These are phyloP conservation scores for Ustilago curta DNA, from an alignment of 1,284 basidiomycete species.

Conservation along the genomic window DNA sequence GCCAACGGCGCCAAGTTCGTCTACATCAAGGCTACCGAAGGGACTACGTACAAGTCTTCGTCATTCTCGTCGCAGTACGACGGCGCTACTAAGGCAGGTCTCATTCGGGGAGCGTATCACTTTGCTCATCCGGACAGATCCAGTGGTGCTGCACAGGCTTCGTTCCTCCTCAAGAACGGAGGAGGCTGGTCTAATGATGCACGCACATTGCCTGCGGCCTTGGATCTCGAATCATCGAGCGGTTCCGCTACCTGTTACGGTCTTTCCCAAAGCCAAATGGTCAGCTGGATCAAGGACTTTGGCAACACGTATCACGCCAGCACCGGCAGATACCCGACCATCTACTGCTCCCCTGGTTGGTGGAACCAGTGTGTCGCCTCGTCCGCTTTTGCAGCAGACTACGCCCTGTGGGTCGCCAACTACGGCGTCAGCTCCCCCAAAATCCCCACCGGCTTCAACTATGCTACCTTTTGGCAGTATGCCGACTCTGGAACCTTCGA, in stretches of 20 bases:
- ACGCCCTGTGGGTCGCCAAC: slow-evolving; percentile 75
- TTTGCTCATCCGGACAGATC: slow-evolving; percentile 73
- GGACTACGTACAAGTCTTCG: slow-evolving; percentile 71
- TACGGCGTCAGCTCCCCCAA: slow-evolving; percentile 69
- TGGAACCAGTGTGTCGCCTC: slow-evolving; percentile 77
- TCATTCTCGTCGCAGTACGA: slow-evolving; percentile 74
- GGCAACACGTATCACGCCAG: slow-evolving; percentile 74
- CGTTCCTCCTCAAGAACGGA: slow-evolving; percentile 76
- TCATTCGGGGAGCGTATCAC: slow-evolving; percentile 76
- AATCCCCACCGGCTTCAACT: slow-evolving; percentile 58
- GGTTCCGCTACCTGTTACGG: slow-evolving; percentile 73
- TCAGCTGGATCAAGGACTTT: slow-evolving; percentile 74
- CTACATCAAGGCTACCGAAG: slow-evolving; percentile 80
- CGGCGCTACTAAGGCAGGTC: slow-evolving; percentile 74
- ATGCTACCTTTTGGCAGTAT: slow-evolving; percentile 77
- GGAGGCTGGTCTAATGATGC: slow-evolving; percentile 70
- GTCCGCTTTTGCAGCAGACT: slow-evolving; percentile 72
- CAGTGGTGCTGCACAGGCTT: slow-evolving; percentile 75
- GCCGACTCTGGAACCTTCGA: slow-evolving; percentile 73
- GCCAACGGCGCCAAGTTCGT: slow-evolving; percentile 76
- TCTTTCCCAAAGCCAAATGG: slow-evolving; percentile 74
- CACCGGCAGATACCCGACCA: slow-evolving; percentile 73
- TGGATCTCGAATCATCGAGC: slow-evolving; percentile 41
- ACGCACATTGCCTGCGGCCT: slow-evolving; percentile 58
- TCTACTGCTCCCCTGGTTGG: slow-evolving; percentile 78